Base-by-base conservation (phyloP, 208 protist species). In the Acanthamoeba castellanii region DNA sequence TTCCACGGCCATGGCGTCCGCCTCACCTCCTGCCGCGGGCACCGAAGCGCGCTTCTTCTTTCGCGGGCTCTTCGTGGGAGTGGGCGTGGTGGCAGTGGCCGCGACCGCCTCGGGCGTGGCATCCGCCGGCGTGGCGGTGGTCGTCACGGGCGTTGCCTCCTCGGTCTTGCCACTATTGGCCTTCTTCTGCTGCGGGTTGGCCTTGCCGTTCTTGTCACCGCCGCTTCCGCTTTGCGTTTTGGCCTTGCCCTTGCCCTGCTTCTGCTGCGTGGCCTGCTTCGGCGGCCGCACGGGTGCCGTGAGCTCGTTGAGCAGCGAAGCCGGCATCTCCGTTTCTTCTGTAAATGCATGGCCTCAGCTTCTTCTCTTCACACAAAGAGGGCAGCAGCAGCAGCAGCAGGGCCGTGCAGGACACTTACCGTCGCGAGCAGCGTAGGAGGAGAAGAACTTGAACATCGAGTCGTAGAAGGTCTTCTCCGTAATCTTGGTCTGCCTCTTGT, bases 361-460 rank as follows among this genome's bases (percentile, higher is more conserved):
- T 37, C 27, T 14, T 64, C 25, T 6, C 20, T 16, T 27, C 37
- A 37, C 37, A 37, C 37, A 37, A 3, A 37, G 37, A 37, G 37
- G 37, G n/a, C n/a, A n/a, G n/a, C n/a, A n/a, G n/a, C n/a, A n/a
- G n/a, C n/a, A n/a, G n/a, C n/a, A n/a, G n/a, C n/a, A n/a, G n/a
- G n/a, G n/a, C 27, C 61, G 61, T 22, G 42, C 5, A 47, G 37
- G 8, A 7, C 32, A 81, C 18, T 84, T 55, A 55, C 76, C 42
- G 25, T 55, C 76, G 25, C 45, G 42, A 84, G 76, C 42, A 20
- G 76, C 45, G 42, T 84, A 84, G 42, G 76, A 84, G 27, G 76
- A 84, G 76, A 84, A 84, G 76, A 84, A 84, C 76, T 84, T 84
- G 45, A 84, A 84, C 76, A 84, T 84, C 20, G 76, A 84, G 45